Percentiles rank a stretch among this genome's conserved stretches.
Conservation (phyloP, 2,329 filamentous ascomycete genomes). For the Colletotrichum filicis region DNA sequence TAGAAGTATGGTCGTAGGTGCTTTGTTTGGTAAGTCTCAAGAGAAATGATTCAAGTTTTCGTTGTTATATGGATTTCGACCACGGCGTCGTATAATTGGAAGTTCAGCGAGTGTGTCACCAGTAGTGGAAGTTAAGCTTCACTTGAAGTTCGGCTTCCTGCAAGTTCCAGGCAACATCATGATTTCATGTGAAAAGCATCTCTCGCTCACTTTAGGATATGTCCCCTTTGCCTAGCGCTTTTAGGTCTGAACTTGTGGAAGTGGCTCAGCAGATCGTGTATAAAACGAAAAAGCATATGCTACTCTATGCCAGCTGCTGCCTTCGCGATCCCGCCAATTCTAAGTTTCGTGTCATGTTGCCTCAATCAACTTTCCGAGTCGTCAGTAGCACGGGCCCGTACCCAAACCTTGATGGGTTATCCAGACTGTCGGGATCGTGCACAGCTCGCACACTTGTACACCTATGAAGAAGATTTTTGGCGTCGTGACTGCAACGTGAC, state of each 20-base stretch:
- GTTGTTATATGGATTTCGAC: background rate
- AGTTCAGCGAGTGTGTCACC: background rate
- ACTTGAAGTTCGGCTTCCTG: background rate
- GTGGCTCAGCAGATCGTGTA: background rate
- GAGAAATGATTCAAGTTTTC: background rate
- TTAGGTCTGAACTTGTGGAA: background rate
- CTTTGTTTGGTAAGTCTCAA: background rate
- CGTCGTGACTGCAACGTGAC: slow-evolving; percentile 5
- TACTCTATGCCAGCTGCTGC: too few relatives aligned
- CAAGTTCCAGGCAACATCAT: background rate
- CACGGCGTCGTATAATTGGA: background rate
- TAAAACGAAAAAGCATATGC: background rate
- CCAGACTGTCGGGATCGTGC: background rate
- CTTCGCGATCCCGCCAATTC: background rate
- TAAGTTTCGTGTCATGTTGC: background rate
- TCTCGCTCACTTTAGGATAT: background rate
- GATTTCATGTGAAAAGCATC: background rate
- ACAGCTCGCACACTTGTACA: background rate
- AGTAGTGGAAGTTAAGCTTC: background rate
- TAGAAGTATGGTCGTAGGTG: background rate
- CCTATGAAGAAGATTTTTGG: background rate
- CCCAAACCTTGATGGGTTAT: background rate
- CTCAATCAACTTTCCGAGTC: background rate
- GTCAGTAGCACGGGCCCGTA: background rate
- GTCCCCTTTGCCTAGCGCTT: background rate